Evolutionary conservation across 2,329 filamentous ascomycete genomes (phyloP).

Genomic region (Aspergillus quadrilineatus): DNA sequence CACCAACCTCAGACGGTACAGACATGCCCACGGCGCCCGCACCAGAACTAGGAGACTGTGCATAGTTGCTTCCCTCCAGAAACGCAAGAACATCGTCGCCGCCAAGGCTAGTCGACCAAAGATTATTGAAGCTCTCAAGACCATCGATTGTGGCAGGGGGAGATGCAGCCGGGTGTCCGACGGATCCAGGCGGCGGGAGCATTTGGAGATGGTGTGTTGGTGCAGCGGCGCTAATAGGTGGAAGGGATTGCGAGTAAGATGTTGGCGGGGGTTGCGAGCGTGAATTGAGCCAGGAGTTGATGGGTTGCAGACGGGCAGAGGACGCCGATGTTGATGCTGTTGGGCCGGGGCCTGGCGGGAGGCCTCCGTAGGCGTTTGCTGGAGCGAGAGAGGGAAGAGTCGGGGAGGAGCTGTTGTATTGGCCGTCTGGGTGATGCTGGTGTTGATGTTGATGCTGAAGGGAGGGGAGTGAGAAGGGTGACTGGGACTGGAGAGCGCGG

Average conservation of each 20-base stretch:
- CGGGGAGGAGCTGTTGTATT: slow-evolving; percentile 33
- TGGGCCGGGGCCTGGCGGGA: slow-evolving; percentile 8
- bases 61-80: slow-evolving; percentile 36
- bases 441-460: slow-evolving; percentile 31
- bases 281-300: slow-evolving; percentile 40
- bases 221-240: slow-evolving; percentile 36
- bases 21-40: background rate
- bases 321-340: slow-evolving; percentile 24
- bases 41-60: slow-evolving; percentile 24
- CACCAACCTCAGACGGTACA: slow-evolving; percentile 32
- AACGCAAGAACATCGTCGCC: slow-evolving; percentile 41
- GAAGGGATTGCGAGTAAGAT: slow-evolving; percentile 40
- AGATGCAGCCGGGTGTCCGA: slow-evolving; percentile 30
- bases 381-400: slow-evolving; percentile 34
- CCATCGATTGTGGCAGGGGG: slow-evolving; percentile 33
- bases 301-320: slow-evolving; percentile 39
- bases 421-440: slow-evolving; percentile 31
- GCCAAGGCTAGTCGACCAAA: slow-evolving; percentile 36
- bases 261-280: slow-evolving; percentile 32
- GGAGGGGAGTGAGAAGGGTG: slow-evolving; percentile 16
- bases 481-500: slow-evolving; percentile 28
- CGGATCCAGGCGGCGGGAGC: slow-evolving; percentile 37
- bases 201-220: slow-evolving; percentile 34
- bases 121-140: slow-evolving; percentile 21
- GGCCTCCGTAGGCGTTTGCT: slow-evolving; percentile 21